These are phyloP conservation scores for Gautieria morchelliformis DNA, from an alignment of 768 basidiomycete genomes.

Conservation along the genomic window DNA sequence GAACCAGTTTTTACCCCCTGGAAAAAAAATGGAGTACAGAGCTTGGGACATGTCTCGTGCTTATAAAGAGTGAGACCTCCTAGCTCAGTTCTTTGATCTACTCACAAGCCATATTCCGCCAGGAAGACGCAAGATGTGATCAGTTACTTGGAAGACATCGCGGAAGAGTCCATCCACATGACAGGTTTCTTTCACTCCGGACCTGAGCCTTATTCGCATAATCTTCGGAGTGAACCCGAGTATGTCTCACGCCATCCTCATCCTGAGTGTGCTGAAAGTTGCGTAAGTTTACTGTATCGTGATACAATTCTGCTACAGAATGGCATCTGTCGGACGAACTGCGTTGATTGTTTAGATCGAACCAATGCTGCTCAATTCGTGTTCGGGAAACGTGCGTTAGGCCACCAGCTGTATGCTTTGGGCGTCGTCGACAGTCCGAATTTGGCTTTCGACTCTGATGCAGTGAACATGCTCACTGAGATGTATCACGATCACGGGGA, in stretches of 20 bases:
- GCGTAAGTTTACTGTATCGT: slow-evolving; percentile 40
- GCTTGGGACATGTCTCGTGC: slow-evolving; percentile 96
- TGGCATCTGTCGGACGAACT: slow-evolving; percentile 89
- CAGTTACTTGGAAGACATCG: slow-evolving; percentile 87
- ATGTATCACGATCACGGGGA: slow-evolving; percentile 99
- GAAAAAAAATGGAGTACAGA: slow-evolving; percentile 81
- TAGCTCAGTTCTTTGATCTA: slow-evolving; percentile 7
- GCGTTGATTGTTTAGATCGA: slow-evolving; percentile 93
- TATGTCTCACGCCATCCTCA: slow-evolving; percentile 14
- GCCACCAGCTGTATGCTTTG: slow-evolving; percentile 91
- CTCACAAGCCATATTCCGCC: not conserved
- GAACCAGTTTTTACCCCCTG: slow-evolving; percentile 87
- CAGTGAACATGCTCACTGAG: slow-evolving; percentile 92
- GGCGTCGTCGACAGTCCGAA: slow-evolving; percentile 82
- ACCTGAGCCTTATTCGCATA: slow-evolving; percentile 72
- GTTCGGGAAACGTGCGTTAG: slow-evolving; percentile 88
- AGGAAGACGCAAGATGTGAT: slow-evolving; percentile 96
- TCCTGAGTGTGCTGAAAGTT: slow-evolving; percentile 15
- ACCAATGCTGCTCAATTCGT: slow-evolving; percentile 97
- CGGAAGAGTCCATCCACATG: slow-evolving; percentile 84
- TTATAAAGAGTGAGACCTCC: slow-evolving; percentile 70
- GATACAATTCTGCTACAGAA: slow-evolving; percentile 72
- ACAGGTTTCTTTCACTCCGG: slow-evolving; percentile 96
- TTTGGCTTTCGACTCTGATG: slow-evolving; percentile 86
- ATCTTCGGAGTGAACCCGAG: slow-evolving; percentile 35